phyloP scores from a whole-genome alignment of 1,284 basidiomycete species.

The Leccinum pseudoinsigne region DNA sequence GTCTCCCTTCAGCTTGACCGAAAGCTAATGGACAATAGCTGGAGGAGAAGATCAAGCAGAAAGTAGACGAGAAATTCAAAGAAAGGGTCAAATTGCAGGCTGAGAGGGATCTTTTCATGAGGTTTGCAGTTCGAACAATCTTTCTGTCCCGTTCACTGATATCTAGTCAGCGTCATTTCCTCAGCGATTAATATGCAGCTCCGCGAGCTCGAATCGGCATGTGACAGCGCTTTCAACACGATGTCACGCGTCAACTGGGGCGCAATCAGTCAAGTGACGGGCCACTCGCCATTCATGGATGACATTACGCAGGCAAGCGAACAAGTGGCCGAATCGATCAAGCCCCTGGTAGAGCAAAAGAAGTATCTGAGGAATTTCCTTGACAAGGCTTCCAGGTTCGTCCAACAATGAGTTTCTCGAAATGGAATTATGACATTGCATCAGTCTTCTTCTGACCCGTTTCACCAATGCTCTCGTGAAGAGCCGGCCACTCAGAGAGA shows the following conservation, averaged over 20 bases:
- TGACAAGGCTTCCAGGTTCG: conserved; percentile 87
- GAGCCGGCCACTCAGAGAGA: conserved; percentile 85
- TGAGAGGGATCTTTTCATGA: conserved; percentile 88
- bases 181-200: conserved; percentile 76
- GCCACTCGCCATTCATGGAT: conserved; percentile 77
- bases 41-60: conserved; percentile 88
- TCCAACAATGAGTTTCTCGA: neutral
- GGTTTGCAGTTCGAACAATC: conserved; percentile 44
- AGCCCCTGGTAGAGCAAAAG: conserved; percentile 84
- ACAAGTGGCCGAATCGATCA: conserved; percentile 64
- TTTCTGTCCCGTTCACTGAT: conserved; percentile 8
- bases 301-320: conserved; percentile 71
- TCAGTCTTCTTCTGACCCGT: conserved; percentile 76
- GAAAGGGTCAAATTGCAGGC: conserved; percentile 81
- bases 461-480: conserved; percentile 88
- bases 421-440: conserved; percentile 1
- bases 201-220: conserved; percentile 79
- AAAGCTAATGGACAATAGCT: conserved; percentile 51
- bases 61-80: conserved; percentile 74
- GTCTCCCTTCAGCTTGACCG: neutral
- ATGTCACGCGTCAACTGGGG: conserved; percentile 82
- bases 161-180: conserved; percentile 69
- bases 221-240: conserved; percentile 72
- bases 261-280: conserved; percentile 78
- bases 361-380: conserved; percentile 90